phyloP scores from a whole-genome alignment of 306 rosid species.

The Leucaena leucocephala region DNA sequence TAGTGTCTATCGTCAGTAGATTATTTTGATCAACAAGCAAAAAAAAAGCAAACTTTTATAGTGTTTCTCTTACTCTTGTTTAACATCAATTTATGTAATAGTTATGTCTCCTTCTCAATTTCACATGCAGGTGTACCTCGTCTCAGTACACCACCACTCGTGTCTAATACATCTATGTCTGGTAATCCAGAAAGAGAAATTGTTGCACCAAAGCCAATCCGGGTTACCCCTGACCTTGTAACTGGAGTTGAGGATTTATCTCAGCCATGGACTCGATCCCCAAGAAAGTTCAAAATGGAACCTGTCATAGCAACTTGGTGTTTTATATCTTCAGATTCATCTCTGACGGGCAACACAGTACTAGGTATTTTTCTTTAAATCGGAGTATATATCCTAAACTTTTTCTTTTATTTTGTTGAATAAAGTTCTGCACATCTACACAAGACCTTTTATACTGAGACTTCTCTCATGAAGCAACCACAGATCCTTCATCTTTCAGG shows the following conservation, averaged over 20 bases:
- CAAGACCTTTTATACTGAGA: constrained; percentile 45
- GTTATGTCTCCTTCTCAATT: constrained; percentile 31
- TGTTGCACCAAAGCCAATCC: constrained; percentile 92
- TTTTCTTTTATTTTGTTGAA: constrained; percentile 23
- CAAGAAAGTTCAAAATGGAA: constrained; percentile 85
- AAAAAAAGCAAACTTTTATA: constrained; percentile 4
- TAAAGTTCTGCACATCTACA: constrained; percentile 32
- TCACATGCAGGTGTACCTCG: constrained; percentile 92
- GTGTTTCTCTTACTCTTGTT: constrained; percentile 32
- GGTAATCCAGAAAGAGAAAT: constrained; percentile 66
- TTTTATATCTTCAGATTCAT: constrained; percentile 64
- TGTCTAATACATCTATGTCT: constrained; percentile 58
- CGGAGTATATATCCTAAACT: constrained; percentile 35
- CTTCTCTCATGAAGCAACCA: constrained; percentile 98
- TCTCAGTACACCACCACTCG: constrained; percentile 93
- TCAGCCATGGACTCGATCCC: constrained; percentile 99
- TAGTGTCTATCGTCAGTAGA: constrained; percentile 21
- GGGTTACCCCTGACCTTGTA: constrained; percentile 69
- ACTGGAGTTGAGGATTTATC: constrained; percentile 84
- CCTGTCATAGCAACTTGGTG: constrained; percentile 91
- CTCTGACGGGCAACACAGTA: constrained; percentile 54
- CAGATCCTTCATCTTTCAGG: constrained; percentile 99
- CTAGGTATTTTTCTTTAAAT: constrained; percentile 68
- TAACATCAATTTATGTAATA: constrained; percentile 13
- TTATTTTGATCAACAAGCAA: constrained; percentile 35